Evolutionary conservation across 345 rosid genomes (phyloP).

Genomic region (Brassica rapa): DNA sequence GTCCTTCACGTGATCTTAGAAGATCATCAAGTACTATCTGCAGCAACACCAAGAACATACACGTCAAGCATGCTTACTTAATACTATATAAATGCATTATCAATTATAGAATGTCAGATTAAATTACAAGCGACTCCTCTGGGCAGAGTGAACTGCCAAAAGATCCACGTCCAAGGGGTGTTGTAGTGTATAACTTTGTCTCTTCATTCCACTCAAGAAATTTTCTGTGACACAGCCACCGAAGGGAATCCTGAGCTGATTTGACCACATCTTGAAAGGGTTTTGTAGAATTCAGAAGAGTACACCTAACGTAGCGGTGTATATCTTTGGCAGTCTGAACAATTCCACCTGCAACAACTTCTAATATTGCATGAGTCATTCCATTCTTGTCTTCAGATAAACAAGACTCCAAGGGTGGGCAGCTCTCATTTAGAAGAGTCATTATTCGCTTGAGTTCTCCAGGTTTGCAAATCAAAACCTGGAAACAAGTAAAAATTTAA

Average conservation of each 20-base stretch:
- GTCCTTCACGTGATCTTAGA: constrained; percentile 93
- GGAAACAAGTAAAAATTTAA: constrained; percentile 31
- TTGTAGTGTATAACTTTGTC: constrained; percentile 75
- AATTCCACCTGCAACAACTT: constrained; percentile 97
- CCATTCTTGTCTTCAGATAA: constrained; percentile 97
- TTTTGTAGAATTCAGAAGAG: constrained; percentile 93
- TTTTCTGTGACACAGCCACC: constrained; percentile 89
- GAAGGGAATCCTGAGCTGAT: constrained; percentile 98
- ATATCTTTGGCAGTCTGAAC: constrained; percentile 92
- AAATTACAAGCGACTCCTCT: constrained; percentile 89
- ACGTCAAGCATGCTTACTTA: constrained; percentile 21
- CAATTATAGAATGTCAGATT: constrained; percentile 18
- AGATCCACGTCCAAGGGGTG: constrained; percentile 95
- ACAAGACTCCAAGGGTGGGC: constrained; percentile 92
- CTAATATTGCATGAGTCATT: constrained; percentile 98
- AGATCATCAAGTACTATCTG: constrained; percentile 97
- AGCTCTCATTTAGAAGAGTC: constrained; percentile 76
- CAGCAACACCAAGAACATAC: constrained; percentile 35
- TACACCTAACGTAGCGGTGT: constrained; percentile 93
- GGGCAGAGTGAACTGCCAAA: constrained; percentile 99
- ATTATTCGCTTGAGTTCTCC: constrained; percentile 82
- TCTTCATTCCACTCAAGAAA: constrained; percentile 96
- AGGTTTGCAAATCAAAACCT: constrained; percentile 87
- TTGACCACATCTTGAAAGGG: constrained; percentile 91
- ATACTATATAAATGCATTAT: constrained; percentile 13